These are phyloP conservation scores for Talaromyces sp. DNA, from an alignment of 2,329 filamentous ascomycete genomes.

Conservation along the genomic window DNA sequence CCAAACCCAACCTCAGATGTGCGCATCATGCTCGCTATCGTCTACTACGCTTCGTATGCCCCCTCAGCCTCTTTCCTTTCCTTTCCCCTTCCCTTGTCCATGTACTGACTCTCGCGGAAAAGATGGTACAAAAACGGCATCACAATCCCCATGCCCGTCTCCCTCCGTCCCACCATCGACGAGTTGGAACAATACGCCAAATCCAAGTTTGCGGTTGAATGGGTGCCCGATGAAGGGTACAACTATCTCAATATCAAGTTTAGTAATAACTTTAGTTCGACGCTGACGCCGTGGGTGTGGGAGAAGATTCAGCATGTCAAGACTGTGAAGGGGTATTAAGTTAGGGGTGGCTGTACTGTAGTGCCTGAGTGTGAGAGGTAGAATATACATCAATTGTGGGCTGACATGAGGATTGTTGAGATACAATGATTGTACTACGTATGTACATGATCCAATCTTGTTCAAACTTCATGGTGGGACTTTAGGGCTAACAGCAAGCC, in stretches of 20 bases:
- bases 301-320: conserved; percentile 11
- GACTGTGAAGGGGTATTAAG: conserved; percentile 6
- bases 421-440: too few species aligned
- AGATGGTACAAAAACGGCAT: neutral
- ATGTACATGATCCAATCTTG: neutral
- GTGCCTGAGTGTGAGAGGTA: neutral
- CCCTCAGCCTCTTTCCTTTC: too few species aligned
- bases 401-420: too few species aligned
- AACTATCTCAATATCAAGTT: conserved; percentile 1
- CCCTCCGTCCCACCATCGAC: neutral
- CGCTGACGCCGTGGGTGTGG: conserved; percentile 14
- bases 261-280: conserved; percentile 15
- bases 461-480: neutral
- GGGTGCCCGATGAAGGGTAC: neutral
- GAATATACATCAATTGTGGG: neutral
- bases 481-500: neutral
- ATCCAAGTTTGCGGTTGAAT: neutral
- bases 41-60: neutral
- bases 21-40: conserved; percentile 25
- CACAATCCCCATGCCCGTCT: neutral
- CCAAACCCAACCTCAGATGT: conserved; percentile 30
- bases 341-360: neutral
- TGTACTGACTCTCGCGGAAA: neutral
- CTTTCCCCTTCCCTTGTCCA: too few species aligned
- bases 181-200: neutral